Base-by-base conservation (phyloP, 495 filamentous ascomycete species). In the Lophium mytilinum region DNA sequence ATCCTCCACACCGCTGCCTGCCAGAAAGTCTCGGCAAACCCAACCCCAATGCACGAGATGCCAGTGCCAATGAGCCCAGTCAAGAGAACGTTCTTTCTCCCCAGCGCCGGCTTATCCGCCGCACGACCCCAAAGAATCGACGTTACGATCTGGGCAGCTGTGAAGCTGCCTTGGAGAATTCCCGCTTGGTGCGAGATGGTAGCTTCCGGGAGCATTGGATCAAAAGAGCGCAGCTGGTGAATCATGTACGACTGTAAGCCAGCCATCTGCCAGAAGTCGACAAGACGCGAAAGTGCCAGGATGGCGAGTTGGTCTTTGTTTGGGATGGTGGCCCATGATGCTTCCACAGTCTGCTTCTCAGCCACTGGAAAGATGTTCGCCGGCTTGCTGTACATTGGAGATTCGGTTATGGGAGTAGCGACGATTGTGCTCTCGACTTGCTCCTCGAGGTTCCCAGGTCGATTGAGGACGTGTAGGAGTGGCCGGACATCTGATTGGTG, bases 201-300 rank as follows among this genome's bases (percentile, higher is more conserved):
- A 35, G 50, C 48, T 42, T 70, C 66, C 0, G 66, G 53, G 11
- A 68, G 56, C n/a, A 56, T 43, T 6, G 64, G 65, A 33, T 75
- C 73, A 37, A 74, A 66, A 4, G 58, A 53, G 43, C 65, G 64
- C 12, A 76, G 63, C 59, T 76, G 69, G 45, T 76, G 69, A 62
- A 75, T 88, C 83, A 91, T 86, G 70, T 89, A 91, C 53, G 65
- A 71, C 48, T 74, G 64, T 48, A 76, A 48, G 51, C 72, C 71
- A 14, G 73, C 72, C 56, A 75, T 71, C 66, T 75, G 73, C 49
- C 76, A 69, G 55, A 76, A 76, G 58, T 78, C 76, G 55, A 75
- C 75, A 18, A 78, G 71, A 24, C 76, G 76, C n/a, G 69, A 74
- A 17, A 73, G 51, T 37, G 72, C 71, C n/a, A 78, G 69, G 49